Evolutionary conservation across 441 rosid species (phyloP), one percentile per base, ranked within the genome.

Genomic region (Metrosideros polymorpha): DNA sequence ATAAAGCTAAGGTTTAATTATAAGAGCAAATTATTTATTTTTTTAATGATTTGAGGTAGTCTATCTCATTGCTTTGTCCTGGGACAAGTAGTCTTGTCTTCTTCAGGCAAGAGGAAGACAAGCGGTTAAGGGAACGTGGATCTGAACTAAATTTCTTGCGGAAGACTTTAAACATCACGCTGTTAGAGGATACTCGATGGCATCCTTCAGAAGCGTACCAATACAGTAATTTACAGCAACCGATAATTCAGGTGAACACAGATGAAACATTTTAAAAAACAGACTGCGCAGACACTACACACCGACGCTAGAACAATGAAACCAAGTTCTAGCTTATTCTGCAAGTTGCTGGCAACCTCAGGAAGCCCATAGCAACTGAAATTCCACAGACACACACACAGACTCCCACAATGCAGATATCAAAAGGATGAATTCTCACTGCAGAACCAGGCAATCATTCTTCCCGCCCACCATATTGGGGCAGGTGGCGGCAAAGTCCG

Each of bases 361-460:
- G 29, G 61, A 56, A 47, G 35, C 22, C 22, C 56, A 84, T 85
- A 42, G 42, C 66, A 86, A 35, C 83, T 66, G 50, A 85, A 71
- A 53, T 51, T 84, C 43, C 85, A 84, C 25, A 39, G 84, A 39
- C 43, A 66, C 19, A 15, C 84, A 32, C 53, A 51, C 77, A 39
- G 22, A 83, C 43, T 52, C 83, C 32, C 10, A 84, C 53, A 55
- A 42, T 82, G 87, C 91, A 86, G 22, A 43, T 45, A 25, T 50
- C 39, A 10, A n/a, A 83, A 14, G 56, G 55, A 10, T 49, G 45
- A 13, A 18, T 82, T 76, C 89, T 91, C 85, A 95, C 92, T 88
- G 94, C 90, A 86, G 94, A 88, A 94, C 94, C 15, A 93, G 89
- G 91, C 97, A 92, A 85, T 91, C 94, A 29, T 90, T 91, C 56